phyloP scores from a whole-genome alignment of 495 filamentous ascomycete genomes.

The Amniculicola lignicola region DNA sequence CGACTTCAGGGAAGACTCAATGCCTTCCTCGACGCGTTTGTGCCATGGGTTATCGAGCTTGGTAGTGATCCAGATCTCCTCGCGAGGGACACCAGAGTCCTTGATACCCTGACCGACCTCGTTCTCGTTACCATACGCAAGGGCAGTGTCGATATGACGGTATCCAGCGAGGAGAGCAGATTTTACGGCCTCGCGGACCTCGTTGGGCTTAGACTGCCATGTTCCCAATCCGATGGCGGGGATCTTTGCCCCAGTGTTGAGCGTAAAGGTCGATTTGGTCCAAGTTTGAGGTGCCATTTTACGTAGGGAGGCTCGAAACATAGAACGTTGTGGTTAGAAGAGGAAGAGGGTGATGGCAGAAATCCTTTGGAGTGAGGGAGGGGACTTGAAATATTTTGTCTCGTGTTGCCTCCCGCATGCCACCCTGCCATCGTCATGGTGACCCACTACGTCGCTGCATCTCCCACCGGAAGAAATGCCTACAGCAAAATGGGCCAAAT shows the following conservation, averaged over 20 bases:
- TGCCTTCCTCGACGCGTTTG: conserved; percentile 64
- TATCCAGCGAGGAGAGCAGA: conserved; percentile 72
- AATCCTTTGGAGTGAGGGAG: neutral
- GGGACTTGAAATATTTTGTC: neutral
- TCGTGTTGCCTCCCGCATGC: neutral
- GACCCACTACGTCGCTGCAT: too few species aligned
- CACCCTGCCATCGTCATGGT: neutral
- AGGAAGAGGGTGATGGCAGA: too few species aligned
- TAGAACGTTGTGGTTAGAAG: conserved; percentile 2
- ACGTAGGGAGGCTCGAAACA: conserved; percentile 20
- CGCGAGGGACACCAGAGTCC: conserved; percentile 74
- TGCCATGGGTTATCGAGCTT: conserved; percentile 86
- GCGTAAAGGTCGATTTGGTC: conserved; percentile 61
- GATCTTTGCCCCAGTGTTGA: conserved; percentile 77
- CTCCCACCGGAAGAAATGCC: too few species aligned
- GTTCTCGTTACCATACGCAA: conserved; percentile 79
- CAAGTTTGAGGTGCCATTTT: conserved; percentile 30
- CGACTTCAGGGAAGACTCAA: conserved; percentile 64
- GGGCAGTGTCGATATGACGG: conserved; percentile 71
- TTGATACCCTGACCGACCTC: conserved; percentile 78
- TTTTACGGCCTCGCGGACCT: conserved; percentile 69
- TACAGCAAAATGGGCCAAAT: neutral
- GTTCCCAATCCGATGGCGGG: conserved; percentile 80
- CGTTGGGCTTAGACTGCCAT: conserved; percentile 67
- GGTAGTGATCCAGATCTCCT: conserved; percentile 82